Evolutionary conservation across 371 early-diverging fungal genomes (phyloP), one percentile per base, ranked within the genome.

Genomic region (Syncephalastrum racemosum): DNA sequence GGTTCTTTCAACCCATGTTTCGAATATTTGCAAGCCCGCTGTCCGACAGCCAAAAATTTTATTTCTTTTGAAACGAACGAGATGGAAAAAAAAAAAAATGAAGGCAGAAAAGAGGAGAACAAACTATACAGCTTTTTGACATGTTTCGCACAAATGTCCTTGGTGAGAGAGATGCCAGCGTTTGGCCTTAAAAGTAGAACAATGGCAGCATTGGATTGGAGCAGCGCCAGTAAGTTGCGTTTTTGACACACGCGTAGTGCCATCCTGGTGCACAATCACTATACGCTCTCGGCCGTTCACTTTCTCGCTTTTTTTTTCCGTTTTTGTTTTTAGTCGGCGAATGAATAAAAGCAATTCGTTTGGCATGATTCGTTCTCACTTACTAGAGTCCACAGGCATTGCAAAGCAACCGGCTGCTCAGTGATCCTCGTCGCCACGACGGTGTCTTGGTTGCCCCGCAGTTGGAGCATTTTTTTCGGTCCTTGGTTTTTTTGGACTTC

Each of bases 321-420:
- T 27, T 27, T 27, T 27, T 27, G 27, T 27, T 27, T 27, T 27
- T 27, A 27, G 7, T 4, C 27, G 27, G 27, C 27, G 27, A 27
- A 43, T 23, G 0, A 27, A 45, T 10, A 50, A 39, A 16, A 16
- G 18, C 18, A 18, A 20, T 45, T 45, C 18, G 45, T 20, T 45
- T 16, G 44, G 18, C 18, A 44, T 19, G 44, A 44, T n/a, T 19
- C 19, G 18, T 27, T 27, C 40, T 5, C 40, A 75, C 74, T 79
- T 81, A 90, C 77, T 97, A 98, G 46, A 99, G 75, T 1, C 98
- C 98, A 66, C 98, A 98, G 4, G 98, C 97, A 71, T 97, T 98
- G 79, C 98, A 98, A 12, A 97, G 74, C 2, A 87, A 71, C 4
- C 53, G 41, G 36, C 89, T 84, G 24, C 86, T 88, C 45, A 86